Base-by-base conservation (phyloP, 1,284 basidiomycete genomes). In the Ceratobasidium papillatum region DNA sequence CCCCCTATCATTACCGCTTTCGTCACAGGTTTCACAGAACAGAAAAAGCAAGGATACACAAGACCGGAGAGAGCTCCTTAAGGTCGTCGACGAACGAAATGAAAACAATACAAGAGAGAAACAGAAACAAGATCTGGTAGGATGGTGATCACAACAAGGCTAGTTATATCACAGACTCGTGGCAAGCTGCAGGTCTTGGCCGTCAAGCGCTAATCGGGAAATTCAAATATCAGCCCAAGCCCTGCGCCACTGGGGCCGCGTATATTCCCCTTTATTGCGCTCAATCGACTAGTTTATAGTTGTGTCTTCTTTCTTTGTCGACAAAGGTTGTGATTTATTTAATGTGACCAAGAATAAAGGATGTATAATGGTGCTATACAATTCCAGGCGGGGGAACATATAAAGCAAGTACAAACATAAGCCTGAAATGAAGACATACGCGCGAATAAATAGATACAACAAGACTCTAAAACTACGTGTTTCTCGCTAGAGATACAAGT, bases 331-430 rank as follows among this genome's bases (percentile, higher is more conserved):
- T 19, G 5, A 4, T 49, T 49, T 49, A 4, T 22, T 14, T 49
- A 49, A 49, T 19, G 14, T n/a, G n/a, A 7, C 25, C 22, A 25
- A 9, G 22, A 30, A 17, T 52, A 3, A 52, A 30, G 51, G 51
- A 30, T 52, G 51, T 19, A 30, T 30, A 30, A 52, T 52, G 51
- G 51, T 52, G 8, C 51, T 52, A 19, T 17, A 52, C 14, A 52
- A 52, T 27, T 8, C 51, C 51, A 52, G 4, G 27, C 5, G 27
- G n/a, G 19, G 25, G 51, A 52, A 52, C 4, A 52, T 22, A 30
- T 52, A 52, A 52, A 52, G 51, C 56, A 59, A 59, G 56, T 38
- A 38, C 56, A 59, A 36, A 59, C 56, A 59, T n/a, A 19, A 27
- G 32, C 7, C 41, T 14, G 36, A 38, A 22, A 34, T 38, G 56